Conservation (phyloP, 352 stramenopile species). For the Elongisporangium anandrum region DNA sequence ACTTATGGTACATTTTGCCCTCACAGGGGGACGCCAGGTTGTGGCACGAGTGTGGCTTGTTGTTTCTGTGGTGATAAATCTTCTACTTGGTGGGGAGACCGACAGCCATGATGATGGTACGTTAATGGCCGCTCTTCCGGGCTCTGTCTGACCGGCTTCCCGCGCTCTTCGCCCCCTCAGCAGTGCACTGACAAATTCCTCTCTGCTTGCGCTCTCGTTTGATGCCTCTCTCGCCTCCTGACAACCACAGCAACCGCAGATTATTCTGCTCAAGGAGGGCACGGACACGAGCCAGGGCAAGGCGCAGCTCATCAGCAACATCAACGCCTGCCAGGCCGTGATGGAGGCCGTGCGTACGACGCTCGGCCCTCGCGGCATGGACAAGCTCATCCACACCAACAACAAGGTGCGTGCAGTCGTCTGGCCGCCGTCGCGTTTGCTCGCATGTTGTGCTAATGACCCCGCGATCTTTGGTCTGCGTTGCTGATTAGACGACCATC, state of each 20-base stretch:
- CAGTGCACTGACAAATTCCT: constrained; percentile 2
- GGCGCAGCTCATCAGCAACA: constrained; percentile 92
- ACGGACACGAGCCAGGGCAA: constrained; percentile 98
- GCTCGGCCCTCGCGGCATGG: constrained; percentile 97
- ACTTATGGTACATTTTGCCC: neutral
- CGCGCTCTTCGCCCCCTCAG: neutral
- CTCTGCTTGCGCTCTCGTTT: neutral
- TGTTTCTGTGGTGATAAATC: constrained; percentile 16
- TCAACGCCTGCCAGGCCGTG: constrained; percentile 91
- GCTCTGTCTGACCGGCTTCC: neutral
- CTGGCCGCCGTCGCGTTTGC: constrained; percentile 5
- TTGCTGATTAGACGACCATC: constrained; percentile 89
- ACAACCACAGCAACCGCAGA: constrained; percentile 87
- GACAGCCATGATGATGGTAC: constrained; percentile 49
- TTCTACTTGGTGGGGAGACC: constrained; percentile 2
- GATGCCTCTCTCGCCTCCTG: neutral
- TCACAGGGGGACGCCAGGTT: neutral
- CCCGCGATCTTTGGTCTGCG: neutral
- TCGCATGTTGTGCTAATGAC: neutral
- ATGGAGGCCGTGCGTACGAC: constrained; percentile 97
- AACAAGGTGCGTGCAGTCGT: constrained; percentile 32
- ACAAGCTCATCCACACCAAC: constrained; percentile 97
- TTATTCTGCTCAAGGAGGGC: constrained; percentile 99
- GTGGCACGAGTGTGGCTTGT: neutral
- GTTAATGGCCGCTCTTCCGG: neutral